Percentiles rank a stretch among this genome's conserved stretches.
These are phyloP conservation scores for Cordyceps tenuipes DNA, from an alignment of 2,329 filamentous ascomycete genomes.

Conservation along the genomic window DNA sequence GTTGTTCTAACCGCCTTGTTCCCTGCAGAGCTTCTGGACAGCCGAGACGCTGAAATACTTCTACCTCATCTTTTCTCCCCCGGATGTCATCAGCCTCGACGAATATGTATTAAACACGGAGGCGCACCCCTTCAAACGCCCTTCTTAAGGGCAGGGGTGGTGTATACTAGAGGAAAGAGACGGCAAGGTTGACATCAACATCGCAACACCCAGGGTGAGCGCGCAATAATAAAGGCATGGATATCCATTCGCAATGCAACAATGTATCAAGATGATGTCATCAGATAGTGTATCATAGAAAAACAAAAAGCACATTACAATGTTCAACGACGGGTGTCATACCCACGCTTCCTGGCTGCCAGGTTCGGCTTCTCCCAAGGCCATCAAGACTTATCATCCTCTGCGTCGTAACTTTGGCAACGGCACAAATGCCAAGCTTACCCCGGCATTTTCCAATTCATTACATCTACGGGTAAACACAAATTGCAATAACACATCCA, in stretches of 20 bases:
- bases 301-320: neutral
- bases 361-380: no score
- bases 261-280: neutral
- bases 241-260: neutral
- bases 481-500: neutral
- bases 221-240: neutral
- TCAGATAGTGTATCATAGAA: neutral
- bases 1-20: neutral
- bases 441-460: neutral
- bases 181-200: no score
- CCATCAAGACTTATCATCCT: neutral
- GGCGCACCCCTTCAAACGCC: slow-evolving; percentile 40
- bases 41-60: slow-evolving; percentile 62
- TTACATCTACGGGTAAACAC: neutral
- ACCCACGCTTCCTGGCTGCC: no score
- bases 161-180: neutral
- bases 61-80: slow-evolving; percentile 54
- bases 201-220: neutral
- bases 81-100: slow-evolving; percentile 50
- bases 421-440: neutral
- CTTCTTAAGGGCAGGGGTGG: slow-evolving; percentile 1
- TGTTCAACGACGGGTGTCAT: no score
- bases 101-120: slow-evolving; percentile 54
- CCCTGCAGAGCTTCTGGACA: slow-evolving; percentile 57
- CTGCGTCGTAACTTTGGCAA: neutral